Base-by-base conservation (phyloP, 306 rosid species). In the Glycyrrhiza uralensis region DNA sequence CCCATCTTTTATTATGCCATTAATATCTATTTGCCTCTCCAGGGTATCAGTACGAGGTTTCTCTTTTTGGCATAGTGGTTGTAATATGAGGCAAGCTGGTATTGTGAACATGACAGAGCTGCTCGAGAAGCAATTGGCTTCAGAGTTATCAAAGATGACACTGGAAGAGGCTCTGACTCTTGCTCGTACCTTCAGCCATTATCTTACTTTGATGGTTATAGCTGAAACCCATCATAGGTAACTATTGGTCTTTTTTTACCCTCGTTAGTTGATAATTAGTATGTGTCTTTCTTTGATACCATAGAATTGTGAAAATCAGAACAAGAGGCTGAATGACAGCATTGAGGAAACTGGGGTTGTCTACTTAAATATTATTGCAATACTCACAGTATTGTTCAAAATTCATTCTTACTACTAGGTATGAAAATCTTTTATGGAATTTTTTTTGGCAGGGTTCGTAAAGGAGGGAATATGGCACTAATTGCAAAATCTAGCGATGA, bases 191-290 rank as follows among this genome's bases (percentile, higher is more conserved):
- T 90, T 90, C 64, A 87, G 98, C 72, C 97, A 93, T 44, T 85
- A 86, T 82, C 97, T 93, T 81, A 90, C 86, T 76, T 72, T 93
- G 84, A 90, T 82, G 89, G 93, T 97, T 38, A 87, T 93, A 72
- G 98, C 98, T 26, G 98, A 93, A 81, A 91, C 96, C 36, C 97
- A 93, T 79, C 98, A 93, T 71, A 82, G 96, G 96, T 92, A 50
- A 32, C 23, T 58, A n/a, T 35, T 41, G 8, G 38, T 71, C 13
- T n/a, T n/a, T n/a, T 22, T 59, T 41, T 52, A 13, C 35, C 20
- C 59, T 57, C 24, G n/a, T 49, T 28, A 24, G 5, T 51, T 55
- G 4, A 30, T 63, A 6, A 26, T 10, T 71, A 6, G 11, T 55
- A 20, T 23, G 13, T 74, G 36, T 28, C 62, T 52, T 80, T 17